These are phyloP conservation scores for Microstroma glucosiphilum DNA, from an alignment of 1,284 basidiomycete species.

Conservation along the genomic window DNA sequence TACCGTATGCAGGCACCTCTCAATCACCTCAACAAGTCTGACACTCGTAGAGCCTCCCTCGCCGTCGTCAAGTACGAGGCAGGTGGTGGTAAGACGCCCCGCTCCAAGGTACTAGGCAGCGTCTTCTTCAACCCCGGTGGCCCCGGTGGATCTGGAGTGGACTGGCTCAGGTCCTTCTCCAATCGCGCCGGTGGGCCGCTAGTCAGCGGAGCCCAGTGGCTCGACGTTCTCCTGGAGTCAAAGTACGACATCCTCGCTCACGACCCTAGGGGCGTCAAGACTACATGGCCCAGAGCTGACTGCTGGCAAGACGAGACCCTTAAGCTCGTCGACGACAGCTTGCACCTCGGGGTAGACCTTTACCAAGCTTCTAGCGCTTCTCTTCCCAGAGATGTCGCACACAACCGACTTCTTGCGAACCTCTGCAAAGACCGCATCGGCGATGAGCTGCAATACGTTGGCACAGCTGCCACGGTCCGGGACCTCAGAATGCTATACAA, in stretches of 20 bases:
- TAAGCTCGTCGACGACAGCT: conserved; percentile 18
- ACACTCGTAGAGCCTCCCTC: conserved; percentile 26
- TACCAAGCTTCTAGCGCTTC: background rate
- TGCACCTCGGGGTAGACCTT: background rate
- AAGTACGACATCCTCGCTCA: conserved; percentile 28
- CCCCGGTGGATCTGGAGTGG: conserved; percentile 29
- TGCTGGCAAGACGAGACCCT: conserved; percentile 24
- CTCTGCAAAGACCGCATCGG: background rate
- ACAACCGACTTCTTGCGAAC: background rate
- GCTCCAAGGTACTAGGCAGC: conserved; percentile 23
- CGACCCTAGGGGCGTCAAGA: conserved; percentile 28
- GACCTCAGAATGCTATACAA: conserved; percentile 32
- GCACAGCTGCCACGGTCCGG: conserved; percentile 5
- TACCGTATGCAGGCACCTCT: conserved; percentile 32
- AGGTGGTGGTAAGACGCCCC: conserved; percentile 25
- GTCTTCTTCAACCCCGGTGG: conserved; percentile 34
- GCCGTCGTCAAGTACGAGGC: conserved; percentile 32
- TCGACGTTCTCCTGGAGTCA: conserved; percentile 23
- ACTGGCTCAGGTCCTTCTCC: conserved; percentile 21
- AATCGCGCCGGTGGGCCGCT: conserved; percentile 9
- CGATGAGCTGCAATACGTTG: conserved; percentile 7
- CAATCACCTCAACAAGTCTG: conserved; percentile 28
- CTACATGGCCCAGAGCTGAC: conserved; percentile 26
- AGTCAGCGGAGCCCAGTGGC: conserved; percentile 18
- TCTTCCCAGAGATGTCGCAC: background rate